Evolutionary conservation across 2,329 filamentous ascomycete genomes (phyloP).

Genomic region (Fonsecaea nubica): DNA sequence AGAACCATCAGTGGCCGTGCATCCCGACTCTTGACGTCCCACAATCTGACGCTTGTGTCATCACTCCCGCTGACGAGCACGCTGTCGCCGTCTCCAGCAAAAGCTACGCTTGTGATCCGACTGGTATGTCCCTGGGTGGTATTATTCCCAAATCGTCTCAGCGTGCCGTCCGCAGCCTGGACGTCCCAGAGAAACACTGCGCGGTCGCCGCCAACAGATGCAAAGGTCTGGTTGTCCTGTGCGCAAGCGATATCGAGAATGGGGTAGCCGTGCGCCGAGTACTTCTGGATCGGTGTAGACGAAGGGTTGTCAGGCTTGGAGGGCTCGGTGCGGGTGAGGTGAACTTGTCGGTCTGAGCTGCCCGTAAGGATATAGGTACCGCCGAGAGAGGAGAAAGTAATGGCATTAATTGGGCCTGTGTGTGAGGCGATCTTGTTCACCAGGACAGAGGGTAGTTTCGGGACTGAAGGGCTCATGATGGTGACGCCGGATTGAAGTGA

Average conservation of each 20-base stretch:
- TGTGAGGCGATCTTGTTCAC: conserved; percentile 55
- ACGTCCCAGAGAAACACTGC: conserved; percentile 96
- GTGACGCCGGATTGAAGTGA: neutral
- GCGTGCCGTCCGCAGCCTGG: conserved; percentile 71
- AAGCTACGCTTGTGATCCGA: conserved; percentile 78
- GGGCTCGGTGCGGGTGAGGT: conserved; percentile 74
- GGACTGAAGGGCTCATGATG: neutral
- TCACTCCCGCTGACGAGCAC: conserved; percentile 75
- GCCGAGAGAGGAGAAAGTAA: conserved; percentile 74
- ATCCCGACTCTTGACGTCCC: conserved; percentile 67
- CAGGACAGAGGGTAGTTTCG: conserved; percentile 48
- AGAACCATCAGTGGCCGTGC: conserved; percentile 74
- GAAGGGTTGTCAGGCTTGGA: conserved; percentile 41
- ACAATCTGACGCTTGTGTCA: conserved; percentile 77
- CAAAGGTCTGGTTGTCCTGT: conserved; percentile 81
- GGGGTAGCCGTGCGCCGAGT: conserved; percentile 88
- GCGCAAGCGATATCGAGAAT: conserved; percentile 79
- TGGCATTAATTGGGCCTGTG: conserved; percentile 69
- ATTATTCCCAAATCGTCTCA: conserved; percentile 72
- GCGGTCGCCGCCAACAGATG: conserved; percentile 87
- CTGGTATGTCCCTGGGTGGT: conserved; percentile 66
- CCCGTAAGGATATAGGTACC: conserved; percentile 84
- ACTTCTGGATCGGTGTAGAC: conserved; percentile 76
- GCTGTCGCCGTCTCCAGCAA: conserved; percentile 73
- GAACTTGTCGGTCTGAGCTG: conserved; percentile 80